Percentiles rank a stretch among this genome's conserved stretches.
Evolutionary conservation across 257 asterid species (phyloP).

Genomic region (Nicotiana paniculata): DNA sequence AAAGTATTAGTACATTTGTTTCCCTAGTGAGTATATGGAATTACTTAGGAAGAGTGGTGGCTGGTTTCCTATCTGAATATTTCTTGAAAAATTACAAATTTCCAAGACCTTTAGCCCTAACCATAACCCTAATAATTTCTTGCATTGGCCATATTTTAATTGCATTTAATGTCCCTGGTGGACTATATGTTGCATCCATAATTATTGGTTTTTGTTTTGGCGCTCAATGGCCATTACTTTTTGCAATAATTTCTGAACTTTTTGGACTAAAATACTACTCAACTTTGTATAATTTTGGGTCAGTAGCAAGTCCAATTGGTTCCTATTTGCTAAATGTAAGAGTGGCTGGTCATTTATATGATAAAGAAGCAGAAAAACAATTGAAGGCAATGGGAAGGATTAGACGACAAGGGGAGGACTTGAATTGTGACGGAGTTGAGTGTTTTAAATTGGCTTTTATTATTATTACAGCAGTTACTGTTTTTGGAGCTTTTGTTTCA

Average conservation of each 20-base stretch:
- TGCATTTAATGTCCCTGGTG: conserved; percentile 53
- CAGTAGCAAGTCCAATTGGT: conserved; percentile 81
- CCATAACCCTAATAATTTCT: conserved; percentile 35
- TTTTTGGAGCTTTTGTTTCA: conserved; percentile 56
- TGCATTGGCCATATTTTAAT: conserved; percentile 61
- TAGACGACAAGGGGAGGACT: conserved; percentile 38
- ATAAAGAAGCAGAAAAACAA: conserved; percentile 61
- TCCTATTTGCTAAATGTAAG: conserved; percentile 51
- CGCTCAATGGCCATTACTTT: conserved; percentile 78
- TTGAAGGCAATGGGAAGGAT: conserved; percentile 23
- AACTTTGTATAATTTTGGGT: conserved; percentile 62
- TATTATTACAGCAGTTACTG: conserved; percentile 54
- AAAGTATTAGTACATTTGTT: conserved; percentile 64
- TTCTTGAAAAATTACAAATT: conserved; percentile 45
- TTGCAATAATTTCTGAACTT: conserved; percentile 72
- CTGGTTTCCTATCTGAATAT: conserved; percentile 63
- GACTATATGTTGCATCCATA: conserved; percentile 65
- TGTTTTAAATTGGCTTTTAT: conserved; percentile 58
- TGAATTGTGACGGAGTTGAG: conserved; percentile 51
- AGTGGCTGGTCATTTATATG: conserved; percentile 60
- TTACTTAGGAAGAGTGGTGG: conserved; percentile 58
- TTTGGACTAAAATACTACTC: conserved; percentile 79
- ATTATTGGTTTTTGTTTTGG: conserved; percentile 83
- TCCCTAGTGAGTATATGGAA: conserved; percentile 86
- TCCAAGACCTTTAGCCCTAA: conserved; percentile 59